Evolutionary conservation across 495 filamentous ascomycete species (phyloP).

Genomic region (Xylaria palmicola): DNA sequence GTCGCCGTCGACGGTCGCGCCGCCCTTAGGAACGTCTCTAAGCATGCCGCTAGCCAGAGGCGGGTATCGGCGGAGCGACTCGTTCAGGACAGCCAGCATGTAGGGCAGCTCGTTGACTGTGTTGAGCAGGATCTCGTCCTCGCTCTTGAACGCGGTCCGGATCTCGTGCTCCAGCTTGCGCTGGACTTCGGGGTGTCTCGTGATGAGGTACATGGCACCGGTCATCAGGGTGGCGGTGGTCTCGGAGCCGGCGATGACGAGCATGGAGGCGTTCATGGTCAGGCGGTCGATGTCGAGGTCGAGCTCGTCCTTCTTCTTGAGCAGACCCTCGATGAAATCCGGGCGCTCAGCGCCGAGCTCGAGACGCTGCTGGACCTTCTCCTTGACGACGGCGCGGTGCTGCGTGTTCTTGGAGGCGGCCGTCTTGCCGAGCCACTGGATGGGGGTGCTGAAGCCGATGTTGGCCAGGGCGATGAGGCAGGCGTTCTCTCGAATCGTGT

Average conservation of each 20-base stretch:
- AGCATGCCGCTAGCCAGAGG: constrained; percentile 51
- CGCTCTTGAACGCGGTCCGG: constrained; percentile 44
- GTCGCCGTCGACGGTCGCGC: constrained; percentile 47
- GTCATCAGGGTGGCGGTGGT: constrained; percentile 60
- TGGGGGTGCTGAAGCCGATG: constrained; percentile 15
- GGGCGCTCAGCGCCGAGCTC: constrained; percentile 37
- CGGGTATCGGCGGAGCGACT: constrained; percentile 59
- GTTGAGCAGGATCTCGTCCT: constrained; percentile 52
- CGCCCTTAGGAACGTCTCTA: constrained; percentile 45
- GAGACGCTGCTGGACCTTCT: constrained; percentile 45
- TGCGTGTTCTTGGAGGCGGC: constrained; percentile 32
- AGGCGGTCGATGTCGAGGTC: constrained; percentile 35
- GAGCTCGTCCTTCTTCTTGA: constrained; percentile 46
- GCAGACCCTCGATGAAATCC: constrained; percentile 51
- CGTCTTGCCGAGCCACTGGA: constrained; percentile 13
- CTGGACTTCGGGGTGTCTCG: constrained; percentile 44
- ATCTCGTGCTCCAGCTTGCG: constrained; percentile 52
- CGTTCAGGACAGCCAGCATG: constrained; percentile 56
- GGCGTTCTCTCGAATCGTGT: constrained; percentile 35
- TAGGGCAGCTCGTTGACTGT: constrained; percentile 50
- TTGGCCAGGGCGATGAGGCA: constrained; percentile 26
- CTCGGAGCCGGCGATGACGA: constrained; percentile 58
- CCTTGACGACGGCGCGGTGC: constrained; percentile 36
- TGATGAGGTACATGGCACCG: constrained; percentile 51
- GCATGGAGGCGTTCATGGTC: constrained; percentile 38